A percentile compares a stretch with the other conserved stretches of the same genome.
Evolutionary conservation across 2,329 filamentous ascomycete genomes (phyloP).

Genomic region (Remersonia thermophila): DNA sequence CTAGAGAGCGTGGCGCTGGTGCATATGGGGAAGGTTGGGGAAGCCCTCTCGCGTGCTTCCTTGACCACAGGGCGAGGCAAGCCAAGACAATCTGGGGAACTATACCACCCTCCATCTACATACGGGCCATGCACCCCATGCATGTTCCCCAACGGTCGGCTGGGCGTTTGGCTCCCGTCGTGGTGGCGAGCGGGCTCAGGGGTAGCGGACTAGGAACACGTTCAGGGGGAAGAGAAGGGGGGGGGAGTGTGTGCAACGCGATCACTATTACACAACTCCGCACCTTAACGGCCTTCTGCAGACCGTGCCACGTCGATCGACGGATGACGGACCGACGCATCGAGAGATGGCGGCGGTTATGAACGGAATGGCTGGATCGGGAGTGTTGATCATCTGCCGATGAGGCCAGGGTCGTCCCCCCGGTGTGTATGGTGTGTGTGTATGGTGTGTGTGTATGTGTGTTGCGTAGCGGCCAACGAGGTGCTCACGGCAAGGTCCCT

Average conservation of each 20-base stretch:
- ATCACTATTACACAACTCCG: background rate
- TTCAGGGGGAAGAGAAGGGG: background rate
- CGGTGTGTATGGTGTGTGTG: too few species aligned
- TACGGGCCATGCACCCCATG: slow-evolving; percentile 5
- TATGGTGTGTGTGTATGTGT: too few species aligned
- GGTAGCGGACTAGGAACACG: too few species aligned
- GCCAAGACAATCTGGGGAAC: slow-evolving; percentile 15
- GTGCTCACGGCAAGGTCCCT: too few species aligned
- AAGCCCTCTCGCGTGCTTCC: slow-evolving; percentile 1
- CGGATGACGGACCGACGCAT: slow-evolving; percentile 4
- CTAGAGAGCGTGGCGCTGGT: slow-evolving; percentile 2
- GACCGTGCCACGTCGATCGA: slow-evolving; percentile 6
- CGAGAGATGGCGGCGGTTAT: too few species aligned
- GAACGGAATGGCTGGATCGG: too few species aligned
- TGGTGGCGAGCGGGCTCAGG: too few species aligned
- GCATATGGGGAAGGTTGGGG: slow-evolving; percentile 14
- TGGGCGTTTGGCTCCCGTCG: slow-evolving; percentile 1
- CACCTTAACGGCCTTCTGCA: slow-evolving; percentile 7
- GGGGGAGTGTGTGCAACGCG: too few species aligned
- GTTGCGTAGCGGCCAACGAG: too few species aligned
- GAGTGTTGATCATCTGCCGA: slow-evolving; percentile 1
- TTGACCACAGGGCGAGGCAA: background rate
- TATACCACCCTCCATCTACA: slow-evolving; percentile 11
- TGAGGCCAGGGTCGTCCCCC: too few species aligned
- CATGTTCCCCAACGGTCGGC: slow-evolving; percentile 9